Conservation (phyloP, 2,329 filamentous ascomycete genomes). For the Apiospora arundinis region DNA sequence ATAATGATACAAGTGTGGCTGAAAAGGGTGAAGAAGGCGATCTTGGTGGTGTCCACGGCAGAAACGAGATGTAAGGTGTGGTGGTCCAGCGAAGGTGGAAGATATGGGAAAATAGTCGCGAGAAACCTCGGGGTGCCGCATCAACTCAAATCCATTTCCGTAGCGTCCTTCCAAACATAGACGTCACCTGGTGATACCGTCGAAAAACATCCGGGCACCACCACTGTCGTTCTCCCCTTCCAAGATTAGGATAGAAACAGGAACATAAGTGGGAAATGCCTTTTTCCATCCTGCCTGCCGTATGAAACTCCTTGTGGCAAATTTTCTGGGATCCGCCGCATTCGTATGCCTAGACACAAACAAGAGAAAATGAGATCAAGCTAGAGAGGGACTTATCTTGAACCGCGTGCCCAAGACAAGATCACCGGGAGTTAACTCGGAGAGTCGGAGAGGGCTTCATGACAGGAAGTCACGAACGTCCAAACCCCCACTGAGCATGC, state of each 20-base stretch:
- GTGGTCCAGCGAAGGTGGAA: constrained; percentile 34
- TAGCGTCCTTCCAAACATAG: constrained; percentile 29
- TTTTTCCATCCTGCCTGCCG: constrained; percentile 44
- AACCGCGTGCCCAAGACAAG: constrained; percentile 8
- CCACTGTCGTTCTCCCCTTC: constrained; percentile 22
- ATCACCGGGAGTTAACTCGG: not conserved
- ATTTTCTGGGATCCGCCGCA: constrained; percentile 39
- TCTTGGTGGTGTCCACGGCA: constrained; percentile 37
- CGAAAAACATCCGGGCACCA: constrained; percentile 16
- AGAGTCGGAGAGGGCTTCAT: not conserved
- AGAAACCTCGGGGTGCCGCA: constrained; percentile 17
- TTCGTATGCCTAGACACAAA: constrained; percentile 37
- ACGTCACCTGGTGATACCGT: constrained; percentile 16
- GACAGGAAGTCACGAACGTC: not conserved
- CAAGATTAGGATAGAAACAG: constrained; percentile 29
- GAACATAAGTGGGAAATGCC: constrained; percentile 39
- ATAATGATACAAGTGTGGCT: constrained; percentile 46
- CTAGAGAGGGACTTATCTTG: constrained; percentile 24
- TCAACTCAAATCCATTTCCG: constrained; percentile 14
- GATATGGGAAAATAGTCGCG: constrained; percentile 19
- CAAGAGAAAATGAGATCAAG: constrained; percentile 32
- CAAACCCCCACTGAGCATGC: not conserved
- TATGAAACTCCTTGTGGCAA: constrained; percentile 41
- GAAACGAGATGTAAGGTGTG: constrained; percentile 32
- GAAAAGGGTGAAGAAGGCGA: constrained; percentile 36